Base-by-base conservation (phyloP, 306 rosid species). In the Sechiopsis laciniata region DNA sequence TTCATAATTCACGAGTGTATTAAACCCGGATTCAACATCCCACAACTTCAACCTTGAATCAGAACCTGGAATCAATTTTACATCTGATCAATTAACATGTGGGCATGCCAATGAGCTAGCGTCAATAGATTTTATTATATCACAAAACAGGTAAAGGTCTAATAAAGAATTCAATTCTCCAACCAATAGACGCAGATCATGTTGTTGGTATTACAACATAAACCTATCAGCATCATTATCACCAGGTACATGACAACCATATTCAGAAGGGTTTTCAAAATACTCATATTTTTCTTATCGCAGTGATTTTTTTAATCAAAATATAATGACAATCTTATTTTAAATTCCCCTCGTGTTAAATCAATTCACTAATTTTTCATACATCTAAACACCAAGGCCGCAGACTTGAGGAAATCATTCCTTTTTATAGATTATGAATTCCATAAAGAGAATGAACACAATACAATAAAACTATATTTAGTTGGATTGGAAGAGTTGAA, bases 1-100 rank as follows among this genome's bases (percentile, higher is more conserved):
- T 85, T 94, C 99, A 54, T 77, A 94, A 83, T 94, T 91, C 82
- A 94, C 96, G 22, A 91, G 90, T n/a, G 99, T 94, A 60, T 94
- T 87, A 29, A 95, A 88, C 78, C 97, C 95, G 61, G 97, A 94
- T 81, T 89, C 89, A 71, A 88, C 54, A 77, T 94, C 99, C 99
- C 97, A 91, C 78, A 91, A 75, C 83, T 90, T 91, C 77, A 91
- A 81, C 84, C 99, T 91, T 70, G 99, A 91, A 85, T 94, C 96
- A 77, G 99, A 94, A 73, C 97, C 98, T 89, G 74, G 52, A 80
- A 75, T 72, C 46, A 75, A 61, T 56, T 72, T 72, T 37, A n/a
- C 52, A 72, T 72, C 46, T 55, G 29, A 29, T 21, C 56, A 7
- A 4, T 32, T 32, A 32, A 32, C 37, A 32, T 32, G 37, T 32